Evolutionary conservation across 768 basidiomycete species (phyloP).

Genomic region (Hortiboletus campestris): DNA sequence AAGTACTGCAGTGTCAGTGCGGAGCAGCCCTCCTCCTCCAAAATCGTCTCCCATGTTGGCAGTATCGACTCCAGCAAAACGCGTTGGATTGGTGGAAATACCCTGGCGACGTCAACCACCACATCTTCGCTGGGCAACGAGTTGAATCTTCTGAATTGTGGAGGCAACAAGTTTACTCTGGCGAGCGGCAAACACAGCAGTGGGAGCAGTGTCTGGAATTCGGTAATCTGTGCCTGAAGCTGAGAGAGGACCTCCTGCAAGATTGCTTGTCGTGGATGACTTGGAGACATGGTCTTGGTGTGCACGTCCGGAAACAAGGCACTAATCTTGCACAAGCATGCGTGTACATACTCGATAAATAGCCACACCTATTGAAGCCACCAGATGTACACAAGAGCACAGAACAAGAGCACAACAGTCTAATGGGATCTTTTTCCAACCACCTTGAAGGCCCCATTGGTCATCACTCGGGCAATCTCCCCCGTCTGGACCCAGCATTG

Average conservation of each 20-base stretch:
- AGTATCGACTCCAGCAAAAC: slow-evolving; percentile 60
- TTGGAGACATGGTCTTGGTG: slow-evolving; percentile 7
- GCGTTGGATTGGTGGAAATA: slow-evolving; percentile 60
- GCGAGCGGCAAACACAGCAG: slow-evolving; percentile 62
- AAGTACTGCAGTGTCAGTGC: slow-evolving; percentile 67
- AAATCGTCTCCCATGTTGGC: slow-evolving; percentile 62
- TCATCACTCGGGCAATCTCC: slow-evolving; percentile 47
- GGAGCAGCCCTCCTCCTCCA: slow-evolving; percentile 48
- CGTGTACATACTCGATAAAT: not conserved
- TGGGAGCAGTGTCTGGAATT: slow-evolving; percentile 49
- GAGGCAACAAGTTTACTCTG: slow-evolving; percentile 56
- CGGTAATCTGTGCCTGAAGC: slow-evolving; percentile 47
- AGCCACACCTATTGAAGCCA: not conserved
- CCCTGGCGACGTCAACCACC: slow-evolving; percentile 26
- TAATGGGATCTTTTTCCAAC: slow-evolving; percentile 13
- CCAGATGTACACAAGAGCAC: not conserved
- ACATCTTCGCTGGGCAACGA: slow-evolving; percentile 28
- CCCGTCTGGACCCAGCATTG: slow-evolving; percentile 46
- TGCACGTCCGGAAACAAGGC: not conserved
- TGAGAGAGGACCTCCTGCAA: slow-evolving; percentile 40
- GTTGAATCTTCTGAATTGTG: slow-evolving; percentile 48
- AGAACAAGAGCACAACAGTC: not conserved
- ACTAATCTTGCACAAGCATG: not conserved
- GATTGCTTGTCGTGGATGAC: slow-evolving; percentile 3
- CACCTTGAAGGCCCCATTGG: slow-evolving; percentile 64